A percentile compares a stretch with the other conserved stretches of the same genome.
phyloP scores from a whole-genome alignment of 441 rosid genomes.

The Cnidoscolus chayamansa region DNA sequence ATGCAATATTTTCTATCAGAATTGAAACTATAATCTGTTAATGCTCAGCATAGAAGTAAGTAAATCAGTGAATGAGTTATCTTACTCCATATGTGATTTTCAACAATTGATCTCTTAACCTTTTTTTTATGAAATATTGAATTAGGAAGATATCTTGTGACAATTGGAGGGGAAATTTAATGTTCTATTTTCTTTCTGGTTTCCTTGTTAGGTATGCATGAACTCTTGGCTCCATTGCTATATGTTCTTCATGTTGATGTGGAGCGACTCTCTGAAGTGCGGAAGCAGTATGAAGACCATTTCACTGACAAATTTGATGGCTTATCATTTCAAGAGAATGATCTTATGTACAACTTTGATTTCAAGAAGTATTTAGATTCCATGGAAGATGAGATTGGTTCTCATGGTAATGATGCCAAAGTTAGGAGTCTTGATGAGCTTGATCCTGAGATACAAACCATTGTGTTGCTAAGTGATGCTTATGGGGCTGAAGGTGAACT shows the following conservation, averaged over 20 bases:
- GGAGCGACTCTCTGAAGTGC: slow-evolving; percentile 72
- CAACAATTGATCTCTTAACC: not conserved
- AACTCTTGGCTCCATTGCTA: slow-evolving; percentile 86
- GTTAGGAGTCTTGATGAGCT: slow-evolving; percentile 57
- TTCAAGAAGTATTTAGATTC: slow-evolving; percentile 67
- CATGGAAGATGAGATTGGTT: slow-evolving; percentile 51
- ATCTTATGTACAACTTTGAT: slow-evolving; percentile 69
- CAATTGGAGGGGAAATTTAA: not conserved
- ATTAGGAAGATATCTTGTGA: not conserved
- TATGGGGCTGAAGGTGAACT: slow-evolving; percentile 98
- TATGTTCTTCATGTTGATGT: slow-evolving; percentile 90
- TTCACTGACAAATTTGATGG: slow-evolving; percentile 86
- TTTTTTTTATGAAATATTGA: not conserved
- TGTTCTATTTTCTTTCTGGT: slow-evolving; percentile 17
- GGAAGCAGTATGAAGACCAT: slow-evolving; percentile 73
- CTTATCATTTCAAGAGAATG: slow-evolving; percentile 66
- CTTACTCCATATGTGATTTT: not conserved
- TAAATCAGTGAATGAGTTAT: not conserved
- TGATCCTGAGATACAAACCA: slow-evolving; percentile 64
- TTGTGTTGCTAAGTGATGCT: slow-evolving; percentile 64
- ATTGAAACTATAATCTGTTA: not conserved
- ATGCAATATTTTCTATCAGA: not conserved
- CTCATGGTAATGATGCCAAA: slow-evolving; percentile 47
- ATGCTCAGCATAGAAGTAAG: not conserved
- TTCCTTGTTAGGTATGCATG: slow-evolving; percentile 76